Conservation (phyloP, 192 early-diverging fungal species). For the Gonapodya prolifera region DNA sequence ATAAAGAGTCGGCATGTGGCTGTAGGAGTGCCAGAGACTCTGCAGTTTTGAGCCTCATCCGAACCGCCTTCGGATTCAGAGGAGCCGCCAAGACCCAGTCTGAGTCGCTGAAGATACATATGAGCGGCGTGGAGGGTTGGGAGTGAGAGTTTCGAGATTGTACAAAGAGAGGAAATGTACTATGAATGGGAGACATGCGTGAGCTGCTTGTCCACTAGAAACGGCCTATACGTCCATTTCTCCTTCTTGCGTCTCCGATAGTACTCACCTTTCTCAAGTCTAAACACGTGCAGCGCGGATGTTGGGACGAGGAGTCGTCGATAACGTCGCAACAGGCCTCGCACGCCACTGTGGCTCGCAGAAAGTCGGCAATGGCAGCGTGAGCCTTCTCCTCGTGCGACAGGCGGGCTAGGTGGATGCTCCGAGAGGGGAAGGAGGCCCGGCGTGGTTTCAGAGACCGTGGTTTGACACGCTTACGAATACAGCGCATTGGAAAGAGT, state of each 20-base stretch:
- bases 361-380: not conserved
- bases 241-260: no score
- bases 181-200: not conserved
- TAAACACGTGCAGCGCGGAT: not conserved
- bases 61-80: not conserved
- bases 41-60: not conserved
- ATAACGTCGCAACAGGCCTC: not conserved
- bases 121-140: not conserved
- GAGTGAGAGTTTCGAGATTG: not conserved
- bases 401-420: no score
- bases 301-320: no score
- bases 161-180: not conserved
- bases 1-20: not conserved
- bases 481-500: no score
- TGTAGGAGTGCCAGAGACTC: not conserved
- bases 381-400: no score
- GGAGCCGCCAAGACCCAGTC: not conserved
- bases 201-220: not conserved
- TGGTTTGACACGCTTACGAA: no score
- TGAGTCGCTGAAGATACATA: not conserved
- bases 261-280: not conserved
- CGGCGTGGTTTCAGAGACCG: no score
- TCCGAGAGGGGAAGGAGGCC: no score
- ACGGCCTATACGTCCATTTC: not conserved
- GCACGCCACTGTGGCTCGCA: not conserved